Base-by-base conservation (phyloP, 2,329 filamentous ascomycete genomes). In the Coniochaeta sp. region DNA sequence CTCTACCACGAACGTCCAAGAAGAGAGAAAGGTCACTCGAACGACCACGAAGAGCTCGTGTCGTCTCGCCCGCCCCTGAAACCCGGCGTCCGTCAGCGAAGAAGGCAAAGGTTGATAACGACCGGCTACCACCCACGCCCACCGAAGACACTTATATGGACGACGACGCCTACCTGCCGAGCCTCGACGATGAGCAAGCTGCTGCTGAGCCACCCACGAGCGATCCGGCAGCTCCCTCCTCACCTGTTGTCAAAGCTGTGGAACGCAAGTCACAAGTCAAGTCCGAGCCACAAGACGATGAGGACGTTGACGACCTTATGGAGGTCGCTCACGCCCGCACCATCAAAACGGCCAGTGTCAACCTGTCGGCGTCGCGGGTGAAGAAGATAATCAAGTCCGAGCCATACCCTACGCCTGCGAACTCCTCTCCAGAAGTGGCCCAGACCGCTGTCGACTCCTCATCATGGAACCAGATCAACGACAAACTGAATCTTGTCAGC, bases 391-490 rank as follows among this genome's bases (percentile, higher is more conserved):
- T 88, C 67, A 90, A 93, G 72, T 73, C 83, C 12, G 81, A 84
- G 38, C 76, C 84, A 2, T 86, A 89, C 65, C 87, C 90, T 5
- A 84, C 88, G 1, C 91, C 91, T 4, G 81, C 80, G 50, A 90
- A 82, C 70, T 96, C 92, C 4, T 96, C 92, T 17, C 77, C 80
- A 8, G 86, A 87, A 65, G 77, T 82, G 7, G 72, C 82, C 1
- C 79, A 84, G 16, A 76, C 85, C 24, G 74, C 80, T 22, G 81
- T 96, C 28, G 91, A 97, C 76, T 84, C 93, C 1, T 88, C 89
- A 1, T 86, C 91, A 1, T 98, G 95, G 93, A 96, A 92, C 66
- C 82, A 90, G 60, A 86, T 99, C 55, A 93, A 90, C 8, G 86
- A 87, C 69, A 93, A 89, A 67, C 81, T 99, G 63, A 96, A 96